A percentile compares a stretch with the other conserved stretches of the same genome.
Evolutionary conservation across 495 filamentous ascomycete genomes (phyloP).

Genomic region (Aspergillus leporis): DNA sequence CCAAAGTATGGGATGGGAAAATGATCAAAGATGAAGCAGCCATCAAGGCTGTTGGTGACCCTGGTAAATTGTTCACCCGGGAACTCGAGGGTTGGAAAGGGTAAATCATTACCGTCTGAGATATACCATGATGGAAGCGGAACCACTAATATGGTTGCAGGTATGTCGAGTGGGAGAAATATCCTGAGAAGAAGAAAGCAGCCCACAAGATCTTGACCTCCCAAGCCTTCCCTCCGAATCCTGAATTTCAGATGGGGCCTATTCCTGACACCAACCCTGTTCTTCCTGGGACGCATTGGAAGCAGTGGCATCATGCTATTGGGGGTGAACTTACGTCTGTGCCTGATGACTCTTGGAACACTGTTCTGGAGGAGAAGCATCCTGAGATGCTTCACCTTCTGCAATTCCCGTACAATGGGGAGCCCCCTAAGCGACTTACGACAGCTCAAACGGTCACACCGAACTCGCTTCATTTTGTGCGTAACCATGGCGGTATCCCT

Average conservation of each 20-base stretch:
- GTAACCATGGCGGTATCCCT: constrained; percentile 69
- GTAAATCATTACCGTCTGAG: constrained; percentile 12
- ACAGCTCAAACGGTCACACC: constrained; percentile 56
- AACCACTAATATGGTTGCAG: no score
- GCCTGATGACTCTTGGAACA: constrained; percentile 57
- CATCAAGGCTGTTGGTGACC: constrained; percentile 35
- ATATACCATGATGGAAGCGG: no score
- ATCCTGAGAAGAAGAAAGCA: constrained; percentile 57
- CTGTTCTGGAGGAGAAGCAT: constrained; percentile 60
- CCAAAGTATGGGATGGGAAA: constrained; percentile 4
- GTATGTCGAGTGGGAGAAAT: constrained; percentile 70
- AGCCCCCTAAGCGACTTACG: constrained; percentile 54
- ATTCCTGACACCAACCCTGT: constrained; percentile 65
- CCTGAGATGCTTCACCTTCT: constrained; percentile 67
- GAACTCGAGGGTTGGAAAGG: constrained; percentile 41
- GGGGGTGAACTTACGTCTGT: constrained; percentile 49
- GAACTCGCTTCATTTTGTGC: constrained; percentile 62
- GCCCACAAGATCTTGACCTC: constrained; percentile 57
- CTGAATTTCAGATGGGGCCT: constrained; percentile 60
- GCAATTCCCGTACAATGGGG: constrained; percentile 72
- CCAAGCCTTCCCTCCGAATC: constrained; percentile 56
- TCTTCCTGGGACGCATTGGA: constrained; percentile 63
- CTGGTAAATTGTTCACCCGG: constrained; percentile 33
- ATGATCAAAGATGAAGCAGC: constrained; percentile 37
- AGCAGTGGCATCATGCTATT: constrained; percentile 62